These are phyloP conservation scores for Yamadazyma friedrichii DNA, from an alignment of 1,139 yeast genomes.

Conservation along the genomic window DNA sequence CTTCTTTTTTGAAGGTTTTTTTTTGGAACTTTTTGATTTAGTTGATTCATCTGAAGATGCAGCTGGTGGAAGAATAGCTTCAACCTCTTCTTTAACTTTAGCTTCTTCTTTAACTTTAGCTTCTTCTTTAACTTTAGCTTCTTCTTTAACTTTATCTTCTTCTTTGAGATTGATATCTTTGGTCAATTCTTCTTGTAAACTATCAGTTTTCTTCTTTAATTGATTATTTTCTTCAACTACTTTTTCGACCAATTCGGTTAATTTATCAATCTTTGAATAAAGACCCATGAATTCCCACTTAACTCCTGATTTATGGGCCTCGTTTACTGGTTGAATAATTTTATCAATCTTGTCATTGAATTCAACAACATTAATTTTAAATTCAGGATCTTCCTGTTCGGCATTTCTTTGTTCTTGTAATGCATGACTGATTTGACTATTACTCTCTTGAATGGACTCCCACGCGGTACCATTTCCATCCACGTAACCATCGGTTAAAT, in stretches of 20 bases:
- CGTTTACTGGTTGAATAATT: conserved; percentile 56
- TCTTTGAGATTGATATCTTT: conserved; percentile 1
- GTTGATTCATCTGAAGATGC: background rate
- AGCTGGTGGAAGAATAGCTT: conserved; percentile 1
- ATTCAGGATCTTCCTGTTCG: conserved; percentile 72
- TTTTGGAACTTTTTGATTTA: conserved; percentile 5
- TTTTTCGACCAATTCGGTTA: conserved; percentile 40
- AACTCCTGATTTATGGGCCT: conserved; percentile 56
- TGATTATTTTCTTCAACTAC: conserved; percentile 45
- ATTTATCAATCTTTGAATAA: conserved; percentile 47
- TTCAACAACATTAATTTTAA: conserved; percentile 44
- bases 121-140: conserved; percentile 2
- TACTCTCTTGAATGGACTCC: conserved; percentile 41
- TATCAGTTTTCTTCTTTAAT: conserved; percentile 19
- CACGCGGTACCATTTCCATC: conserved; percentile 34
- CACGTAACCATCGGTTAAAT: conserved; percentile 73
- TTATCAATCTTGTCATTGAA: conserved; percentile 51
- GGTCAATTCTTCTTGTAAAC: background rate
- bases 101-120: conserved; percentile 9
- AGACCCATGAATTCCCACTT: conserved; percentile 66
- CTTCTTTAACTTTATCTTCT: conserved; percentile 9
- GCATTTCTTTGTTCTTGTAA: conserved; percentile 56
- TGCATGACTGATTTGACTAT: conserved; percentile 35
- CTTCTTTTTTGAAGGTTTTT: conserved; percentile 8
- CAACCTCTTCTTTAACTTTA: conserved; percentile 1